Percentiles rank a stretch among this genome's conserved stretches.
These are phyloP conservation scores for Fraxinus sp. DNA, from an alignment of 305 asterid species.

Conservation along the genomic window DNA sequence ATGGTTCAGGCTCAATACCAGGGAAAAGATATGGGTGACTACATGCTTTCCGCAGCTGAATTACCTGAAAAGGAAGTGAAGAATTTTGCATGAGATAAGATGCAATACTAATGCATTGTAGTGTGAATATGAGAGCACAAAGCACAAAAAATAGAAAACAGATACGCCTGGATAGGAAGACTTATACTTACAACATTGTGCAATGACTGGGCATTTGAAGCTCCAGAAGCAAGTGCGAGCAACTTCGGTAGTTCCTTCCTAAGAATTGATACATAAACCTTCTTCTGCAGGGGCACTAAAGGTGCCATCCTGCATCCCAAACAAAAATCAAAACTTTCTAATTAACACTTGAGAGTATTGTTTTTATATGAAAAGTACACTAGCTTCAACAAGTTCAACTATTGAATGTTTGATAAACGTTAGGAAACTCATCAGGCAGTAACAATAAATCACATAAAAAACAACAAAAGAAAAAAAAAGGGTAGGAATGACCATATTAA, in stretches of 20 bases:
- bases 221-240: slow-evolving; percentile 81
- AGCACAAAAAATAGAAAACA: slow-evolving; percentile 3
- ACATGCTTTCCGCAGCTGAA: slow-evolving; percentile 95
- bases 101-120: slow-evolving; percentile 14
- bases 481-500: slow-evolving; percentile 11
- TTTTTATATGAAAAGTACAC: neutral
- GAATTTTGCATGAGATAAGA: slow-evolving; percentile 24
- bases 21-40: slow-evolving; percentile 97
- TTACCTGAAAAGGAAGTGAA: slow-evolving; percentile 55
- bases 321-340: slow-evolving; percentile 15
- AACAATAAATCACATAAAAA: slow-evolving; percentile 19
- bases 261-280: slow-evolving; percentile 78
- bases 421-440: slow-evolving; percentile 18
- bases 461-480: neutral
- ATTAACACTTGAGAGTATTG: slow-evolving; percentile 1
- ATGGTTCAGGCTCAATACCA: slow-evolving; percentile 98
- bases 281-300: slow-evolving; percentile 73
- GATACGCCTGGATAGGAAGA: slow-evolving; percentile 1
- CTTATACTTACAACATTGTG: slow-evolving; percentile 70
- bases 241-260: slow-evolving; percentile 87
- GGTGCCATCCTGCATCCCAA: slow-evolving; percentile 67
- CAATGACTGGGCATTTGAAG: slow-evolving; percentile 62
- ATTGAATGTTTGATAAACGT: slow-evolving; percentile 4
- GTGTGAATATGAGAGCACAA: slow-evolving; percentile 11
- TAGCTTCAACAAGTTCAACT: slow-evolving; percentile 18